Evolutionary conservation across 164 flowering plant genomes (phyloP), one percentile per base, ranked within the genome.

Genomic region (Pachysandra terminalis): DNA sequence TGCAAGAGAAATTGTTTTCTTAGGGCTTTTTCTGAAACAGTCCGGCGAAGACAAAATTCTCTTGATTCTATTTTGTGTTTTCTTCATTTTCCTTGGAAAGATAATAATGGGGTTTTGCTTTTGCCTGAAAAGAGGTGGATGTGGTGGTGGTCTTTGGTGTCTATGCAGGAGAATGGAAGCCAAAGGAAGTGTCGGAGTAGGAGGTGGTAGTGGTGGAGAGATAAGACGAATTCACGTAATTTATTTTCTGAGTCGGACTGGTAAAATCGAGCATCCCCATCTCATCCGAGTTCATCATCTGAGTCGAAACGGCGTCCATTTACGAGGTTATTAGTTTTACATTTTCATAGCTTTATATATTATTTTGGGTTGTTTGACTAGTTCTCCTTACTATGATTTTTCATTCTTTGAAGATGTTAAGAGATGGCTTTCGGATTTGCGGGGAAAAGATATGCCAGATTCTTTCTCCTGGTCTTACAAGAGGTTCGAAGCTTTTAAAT

Each of bases 381-480:
- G 10, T 45, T 45, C 17, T 45, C 10, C 51, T 45, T 10, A 10
- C 51, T 45, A 13, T 10, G 8, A 58, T 13, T 40, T 26, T 40
- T n/a, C 7, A 32, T 32, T 32, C 21, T 52, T 13, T 61, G 58
- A 37, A 87, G 97, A 92, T 78, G 80, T 92, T 13, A 92, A 90
- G 85, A 81, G 88, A 72, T 92, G 97, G 96, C 73, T 92, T 15
- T 81, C 84, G 25, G 90, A 86, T 21, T 62, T 90, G 80, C 73
- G 96, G 64, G 97, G 97, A 26, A 88, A 81, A 67, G 86, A 85
- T 28, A 83, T 92, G 89, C 80, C 96, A 0, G 86, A 90, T 51
- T 80, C 87, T 22, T 92, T 85, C 66, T 61, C 96, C 65, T 92
- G 97, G 97, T 88, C 97, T 21, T 90, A 82, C 76, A 92, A 90